Percentiles rank a stretch among this genome's conserved stretches.
These are phyloP conservation scores for Gastrolobium villosum DNA, from an alignment of 306 rosid species.

Conservation along the genomic window DNA sequence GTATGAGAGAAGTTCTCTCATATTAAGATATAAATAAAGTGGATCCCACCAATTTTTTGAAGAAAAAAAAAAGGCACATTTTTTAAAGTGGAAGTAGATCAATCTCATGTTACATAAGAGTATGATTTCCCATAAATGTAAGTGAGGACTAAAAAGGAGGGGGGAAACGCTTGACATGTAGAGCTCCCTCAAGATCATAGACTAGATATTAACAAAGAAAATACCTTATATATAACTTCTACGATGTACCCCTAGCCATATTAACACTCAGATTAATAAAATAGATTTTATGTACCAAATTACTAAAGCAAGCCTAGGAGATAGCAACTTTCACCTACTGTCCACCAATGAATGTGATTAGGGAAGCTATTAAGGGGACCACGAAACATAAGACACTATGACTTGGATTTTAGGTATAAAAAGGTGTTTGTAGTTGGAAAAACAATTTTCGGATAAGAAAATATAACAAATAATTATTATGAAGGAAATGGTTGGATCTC, in stretches of 20 bases:
- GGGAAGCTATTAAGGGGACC: conserved; percentile 37
- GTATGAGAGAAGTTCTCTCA: too few species aligned
- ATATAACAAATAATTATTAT: conserved; percentile 57
- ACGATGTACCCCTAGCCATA: neutral
- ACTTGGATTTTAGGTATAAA: conserved; percentile 46
- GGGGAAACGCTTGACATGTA: neutral
- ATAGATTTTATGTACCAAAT: neutral
- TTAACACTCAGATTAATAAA: neutral
- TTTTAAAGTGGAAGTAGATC: too few species aligned
- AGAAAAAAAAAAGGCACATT: too few species aligned
- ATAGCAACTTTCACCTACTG: conserved; percentile 4
- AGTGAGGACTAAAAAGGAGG: neutral
- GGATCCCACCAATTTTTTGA: too few species aligned
- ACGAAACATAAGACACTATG: conserved; percentile 36
- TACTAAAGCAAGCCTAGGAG: neutral
- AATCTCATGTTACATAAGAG: too few species aligned
- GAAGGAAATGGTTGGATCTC: conserved; percentile 76
- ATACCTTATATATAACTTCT: neutral
- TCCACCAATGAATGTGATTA: conserved; percentile 38
- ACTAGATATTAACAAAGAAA: neutral
- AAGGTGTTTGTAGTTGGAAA: conserved; percentile 51
- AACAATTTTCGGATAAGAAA: conserved; percentile 53
- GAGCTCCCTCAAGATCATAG: neutral
- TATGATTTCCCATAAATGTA: too few species aligned
- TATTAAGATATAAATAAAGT: too few species aligned